A percentile compares a stretch with the other conserved stretches of the same genome.
These are phyloP conservation scores for Beauveria varroae DNA, from an alignment of 2,329 filamentous ascomycete genomes.

Conservation along the genomic window DNA sequence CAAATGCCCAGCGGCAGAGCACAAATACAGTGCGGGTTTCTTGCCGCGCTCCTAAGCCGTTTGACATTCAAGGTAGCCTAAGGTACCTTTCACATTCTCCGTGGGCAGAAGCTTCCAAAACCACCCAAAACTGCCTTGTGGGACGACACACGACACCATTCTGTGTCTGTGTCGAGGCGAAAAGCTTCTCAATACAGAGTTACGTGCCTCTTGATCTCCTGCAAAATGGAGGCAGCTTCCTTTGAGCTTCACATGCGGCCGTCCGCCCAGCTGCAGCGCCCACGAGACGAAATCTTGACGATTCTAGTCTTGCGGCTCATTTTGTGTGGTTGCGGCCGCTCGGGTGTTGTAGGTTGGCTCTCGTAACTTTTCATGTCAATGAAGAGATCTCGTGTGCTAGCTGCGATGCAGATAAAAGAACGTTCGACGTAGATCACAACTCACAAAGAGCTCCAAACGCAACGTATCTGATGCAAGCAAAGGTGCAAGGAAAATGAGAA, in stretches of 20 bases:
- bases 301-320: too few species aligned
- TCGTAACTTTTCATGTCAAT: neutral
- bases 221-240: neutral
- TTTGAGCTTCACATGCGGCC: neutral
- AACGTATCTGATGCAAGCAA: neutral
- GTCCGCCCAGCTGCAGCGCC: neutral
- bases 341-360: neutral
- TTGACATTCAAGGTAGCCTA: neutral
- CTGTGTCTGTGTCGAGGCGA: neutral
- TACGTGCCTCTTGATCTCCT: too few species aligned
- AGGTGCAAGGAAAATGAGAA: constrained; percentile 14
- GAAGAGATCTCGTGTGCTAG: neutral
- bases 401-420: too few species aligned
- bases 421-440: neutral
- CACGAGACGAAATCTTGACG: neutral
- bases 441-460: neutral
- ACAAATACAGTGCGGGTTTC: neutral
- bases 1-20: neutral
- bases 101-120: constrained; percentile 8
- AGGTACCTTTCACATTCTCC: neutral
- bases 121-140: constrained; percentile 7
- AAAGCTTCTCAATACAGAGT: neutral
- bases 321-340: neutral
- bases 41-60: neutral
- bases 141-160: constrained; percentile 9